Percentiles rank a stretch among this genome's conserved stretches.
Conservation (phyloP, 345 rosid species). For the Populus simonii region DNA sequence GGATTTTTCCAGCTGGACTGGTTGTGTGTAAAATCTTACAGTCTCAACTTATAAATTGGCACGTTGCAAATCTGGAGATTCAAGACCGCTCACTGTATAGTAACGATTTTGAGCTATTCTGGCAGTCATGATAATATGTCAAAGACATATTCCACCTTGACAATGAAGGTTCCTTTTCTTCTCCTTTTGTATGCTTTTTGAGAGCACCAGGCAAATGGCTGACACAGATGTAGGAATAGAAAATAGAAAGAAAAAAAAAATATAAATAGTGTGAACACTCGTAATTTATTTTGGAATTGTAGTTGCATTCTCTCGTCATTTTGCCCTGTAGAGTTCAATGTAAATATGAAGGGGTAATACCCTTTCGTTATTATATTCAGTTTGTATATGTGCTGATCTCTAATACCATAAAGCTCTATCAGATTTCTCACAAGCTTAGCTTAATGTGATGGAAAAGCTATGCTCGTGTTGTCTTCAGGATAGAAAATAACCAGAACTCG, state of each 20-base stretch:
- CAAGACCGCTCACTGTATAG: constrained; percentile 98
- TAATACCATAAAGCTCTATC: too few relatives aligned
- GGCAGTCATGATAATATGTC: constrained; percentile 71
- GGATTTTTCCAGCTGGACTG: constrained; percentile 93
- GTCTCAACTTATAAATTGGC: constrained; percentile 93
- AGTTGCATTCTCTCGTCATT: not conserved
- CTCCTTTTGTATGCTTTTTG: constrained; percentile 23
- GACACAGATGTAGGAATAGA: constrained; percentile 32
- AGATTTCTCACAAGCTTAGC: too few relatives aligned
- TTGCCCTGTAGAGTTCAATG: constrained; percentile 8
- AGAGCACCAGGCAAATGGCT: constrained; percentile 25
- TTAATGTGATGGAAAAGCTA: not conserved
- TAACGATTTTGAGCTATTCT: constrained; percentile 77
- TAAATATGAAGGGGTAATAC: constrained; percentile 24
- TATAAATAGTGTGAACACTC: constrained; percentile 26
- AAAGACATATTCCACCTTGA: constrained; percentile 14
- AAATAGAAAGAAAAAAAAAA: constrained; percentile 3
- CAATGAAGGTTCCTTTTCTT: constrained; percentile 15
- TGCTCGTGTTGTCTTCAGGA: not conserved
- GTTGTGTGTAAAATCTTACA: constrained; percentile 85
- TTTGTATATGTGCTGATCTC: not conserved
- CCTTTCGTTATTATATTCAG: not conserved
- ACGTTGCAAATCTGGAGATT: constrained; percentile 92
- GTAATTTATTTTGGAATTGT: constrained; percentile 18
- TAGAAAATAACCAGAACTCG: too few relatives aligned